These are phyloP conservation scores for Gaertneriomyces semiglobifer DNA, from an alignment of 192 early-diverging fungal species.

Conservation along the genomic window DNA sequence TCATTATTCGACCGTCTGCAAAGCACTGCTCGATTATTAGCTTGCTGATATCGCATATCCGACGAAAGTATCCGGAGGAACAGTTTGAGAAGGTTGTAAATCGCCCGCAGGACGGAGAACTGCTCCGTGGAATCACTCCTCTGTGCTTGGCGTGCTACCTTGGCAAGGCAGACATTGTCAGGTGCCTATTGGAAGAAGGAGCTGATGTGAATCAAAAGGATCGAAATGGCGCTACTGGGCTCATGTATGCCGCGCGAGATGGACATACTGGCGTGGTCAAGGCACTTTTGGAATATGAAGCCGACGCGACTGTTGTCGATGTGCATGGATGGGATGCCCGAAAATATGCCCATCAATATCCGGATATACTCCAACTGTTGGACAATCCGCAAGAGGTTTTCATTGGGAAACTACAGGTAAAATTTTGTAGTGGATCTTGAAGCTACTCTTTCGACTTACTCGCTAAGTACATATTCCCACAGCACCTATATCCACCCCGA, in stretches of 20 bases:
- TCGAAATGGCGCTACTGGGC: slow-evolving; percentile 59
- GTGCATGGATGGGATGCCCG: slow-evolving; percentile 64
- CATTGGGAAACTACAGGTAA: neutral
- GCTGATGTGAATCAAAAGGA: slow-evolving; percentile 61
- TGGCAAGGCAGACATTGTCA: slow-evolving; percentile 57
- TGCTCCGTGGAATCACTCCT: slow-evolving; percentile 57
- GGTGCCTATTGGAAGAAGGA: slow-evolving; percentile 57
- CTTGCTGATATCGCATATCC: neutral
- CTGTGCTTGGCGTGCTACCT: slow-evolving; percentile 65
- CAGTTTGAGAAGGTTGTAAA: slow-evolving; percentile 42
- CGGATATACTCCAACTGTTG: slow-evolving; percentile 56
- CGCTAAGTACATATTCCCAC: neutral
- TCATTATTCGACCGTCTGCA: slow-evolving; percentile 32
- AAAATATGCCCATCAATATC: slow-evolving; percentile 56
- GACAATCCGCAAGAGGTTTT: slow-evolving; percentile 29
- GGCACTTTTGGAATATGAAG: slow-evolving; percentile 47
- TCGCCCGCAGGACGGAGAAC: slow-evolving; percentile 56
- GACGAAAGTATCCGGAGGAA: neutral
- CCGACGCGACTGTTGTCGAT: slow-evolving; percentile 56
- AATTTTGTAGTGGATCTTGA: neutral
- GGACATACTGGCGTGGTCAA: slow-evolving; percentile 55
- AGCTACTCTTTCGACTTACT: neutral
- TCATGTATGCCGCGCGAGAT: slow-evolving; percentile 73
- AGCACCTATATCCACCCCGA: neutral
- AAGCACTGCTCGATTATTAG: neutral